A percentile compares a stretch with the other conserved stretches of the same genome.
phyloP scores from a whole-genome alignment of 2,329 filamentous ascomycete genomes.

The Microdochium trichocladiopsis region DNA sequence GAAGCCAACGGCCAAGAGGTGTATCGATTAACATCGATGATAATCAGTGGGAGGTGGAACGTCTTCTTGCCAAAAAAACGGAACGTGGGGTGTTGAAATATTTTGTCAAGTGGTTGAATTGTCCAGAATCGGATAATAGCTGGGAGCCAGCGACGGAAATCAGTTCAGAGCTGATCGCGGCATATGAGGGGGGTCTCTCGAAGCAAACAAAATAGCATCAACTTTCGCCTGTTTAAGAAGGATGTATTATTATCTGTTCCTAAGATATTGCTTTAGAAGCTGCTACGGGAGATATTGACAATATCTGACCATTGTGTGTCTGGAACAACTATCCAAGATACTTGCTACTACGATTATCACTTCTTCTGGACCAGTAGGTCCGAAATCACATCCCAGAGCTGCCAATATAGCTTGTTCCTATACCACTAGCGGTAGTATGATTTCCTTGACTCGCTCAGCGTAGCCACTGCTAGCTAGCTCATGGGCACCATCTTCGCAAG shows the following conservation, averaged over 20 bases:
- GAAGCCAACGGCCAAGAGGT: too few species aligned
- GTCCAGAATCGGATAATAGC: neutral
- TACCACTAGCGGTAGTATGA: neutral
- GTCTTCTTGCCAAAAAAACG: neutral
- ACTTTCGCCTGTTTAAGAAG: neutral
- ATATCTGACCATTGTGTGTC: neutral
- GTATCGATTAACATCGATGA: neutral
- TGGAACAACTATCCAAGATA: neutral
- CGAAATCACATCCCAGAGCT: neutral
- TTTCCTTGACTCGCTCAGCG: neutral
- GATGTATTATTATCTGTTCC: neutral
- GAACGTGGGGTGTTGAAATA: neutral
- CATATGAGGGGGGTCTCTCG: neutral
- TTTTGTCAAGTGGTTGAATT: neutral
- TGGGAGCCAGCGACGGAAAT: neutral
- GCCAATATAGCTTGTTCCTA: neutral
- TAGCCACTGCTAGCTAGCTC: neutral
- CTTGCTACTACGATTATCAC: too few species aligned
- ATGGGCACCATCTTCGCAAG: neutral
- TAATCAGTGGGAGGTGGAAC: neutral
- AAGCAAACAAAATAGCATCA: neutral
- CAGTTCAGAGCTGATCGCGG: neutral
- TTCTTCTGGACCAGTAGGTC: too few species aligned
- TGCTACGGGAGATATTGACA: neutral
- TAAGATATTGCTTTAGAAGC: neutral